Conservation (phyloP, 2,329 filamentous ascomycete genomes). For the Hirsutella thompsonii region DNA sequence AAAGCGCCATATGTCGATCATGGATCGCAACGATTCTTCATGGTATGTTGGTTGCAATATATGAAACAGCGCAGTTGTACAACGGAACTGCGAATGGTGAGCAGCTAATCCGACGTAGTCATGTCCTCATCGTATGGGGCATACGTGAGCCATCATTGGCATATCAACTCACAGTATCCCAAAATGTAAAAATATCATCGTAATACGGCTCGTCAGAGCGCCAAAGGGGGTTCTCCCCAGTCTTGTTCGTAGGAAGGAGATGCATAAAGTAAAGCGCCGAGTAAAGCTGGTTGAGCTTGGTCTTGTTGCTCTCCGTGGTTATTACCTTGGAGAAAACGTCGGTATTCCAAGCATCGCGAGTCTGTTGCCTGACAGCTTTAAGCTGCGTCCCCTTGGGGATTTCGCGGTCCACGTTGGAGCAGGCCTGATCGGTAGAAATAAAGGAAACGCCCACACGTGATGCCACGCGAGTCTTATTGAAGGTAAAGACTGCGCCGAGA, state of each 20-base stretch:
- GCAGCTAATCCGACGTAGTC: too few relatives aligned
- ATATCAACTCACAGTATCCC: constrained; percentile 30
- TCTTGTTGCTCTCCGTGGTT: constrained; percentile 40
- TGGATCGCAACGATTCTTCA: constrained; percentile 51
- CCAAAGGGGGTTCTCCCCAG: constrained; percentile 59
- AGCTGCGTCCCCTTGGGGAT: constrained; percentile 34
- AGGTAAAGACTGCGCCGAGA: constrained; percentile 41
- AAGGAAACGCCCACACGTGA: constrained; percentile 57
- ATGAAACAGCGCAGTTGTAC: constrained; percentile 50
- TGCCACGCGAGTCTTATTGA: constrained; percentile 29
- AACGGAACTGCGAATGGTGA: constrained; percentile 36
- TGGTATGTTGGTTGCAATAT: constrained; percentile 50
- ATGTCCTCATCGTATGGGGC: too few relatives aligned
- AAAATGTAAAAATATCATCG: constrained; percentile 59
- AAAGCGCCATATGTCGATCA: constrained; percentile 55
- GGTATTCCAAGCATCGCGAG: constrained; percentile 43
- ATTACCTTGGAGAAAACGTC: constrained; percentile 51
- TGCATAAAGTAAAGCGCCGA: constrained; percentile 58
- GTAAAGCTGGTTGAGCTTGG: constrained; percentile 49
- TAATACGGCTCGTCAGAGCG: constrained; percentile 53
- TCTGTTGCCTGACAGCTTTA: constrained; percentile 28
- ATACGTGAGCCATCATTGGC: neutral
- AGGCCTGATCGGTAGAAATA: constrained; percentile 49
- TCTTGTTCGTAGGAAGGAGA: constrained; percentile 56
- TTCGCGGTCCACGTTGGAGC: constrained; percentile 41